A percentile compares a stretch with the other conserved stretches of the same genome.
Conservation (phyloP, 768 basidiomycete species). For the Mycena maculata region DNA sequence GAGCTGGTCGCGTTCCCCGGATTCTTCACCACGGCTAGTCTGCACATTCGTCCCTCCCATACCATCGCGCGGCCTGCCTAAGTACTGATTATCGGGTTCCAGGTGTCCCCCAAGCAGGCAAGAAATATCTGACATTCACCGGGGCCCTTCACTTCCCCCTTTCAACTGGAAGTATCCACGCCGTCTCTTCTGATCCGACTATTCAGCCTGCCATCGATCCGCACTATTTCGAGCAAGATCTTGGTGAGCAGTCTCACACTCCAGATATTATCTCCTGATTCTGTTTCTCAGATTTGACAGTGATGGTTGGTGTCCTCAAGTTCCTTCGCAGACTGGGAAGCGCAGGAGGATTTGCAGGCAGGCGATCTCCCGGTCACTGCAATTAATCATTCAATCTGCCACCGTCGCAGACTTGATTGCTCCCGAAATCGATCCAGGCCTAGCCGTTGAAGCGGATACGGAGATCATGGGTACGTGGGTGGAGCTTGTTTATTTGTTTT, state of each 20-base stretch:
- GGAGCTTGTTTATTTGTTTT: neutral
- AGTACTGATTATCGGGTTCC: neutral
- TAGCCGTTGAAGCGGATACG: conserved; percentile 33
- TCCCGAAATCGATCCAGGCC: conserved; percentile 34
- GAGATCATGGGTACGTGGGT: conserved; percentile 29
- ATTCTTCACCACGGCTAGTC: conserved; percentile 24
- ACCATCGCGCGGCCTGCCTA: neutral
- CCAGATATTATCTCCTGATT: neutral
- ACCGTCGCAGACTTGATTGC: conserved; percentile 12
- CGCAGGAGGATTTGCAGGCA: conserved; percentile 26
- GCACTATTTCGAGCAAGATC: conserved; percentile 40
- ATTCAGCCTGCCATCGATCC: conserved; percentile 40
- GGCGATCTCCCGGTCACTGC: neutral
- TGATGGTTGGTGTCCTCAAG: conserved; percentile 32
- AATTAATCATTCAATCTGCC: neutral
- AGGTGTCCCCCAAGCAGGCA: conserved; percentile 28
- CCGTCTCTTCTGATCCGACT: conserved; percentile 31
- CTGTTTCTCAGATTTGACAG: neutral
- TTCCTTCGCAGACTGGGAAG: conserved; percentile 35
- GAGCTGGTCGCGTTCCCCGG: conserved; percentile 25
- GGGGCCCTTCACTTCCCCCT: conserved; percentile 38
- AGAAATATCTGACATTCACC: conserved; percentile 41
- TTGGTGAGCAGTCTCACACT: conserved; percentile 30
- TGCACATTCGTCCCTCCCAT: neutral
- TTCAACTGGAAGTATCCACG: conserved; percentile 40